A percentile compares a stretch with the other conserved stretches of the same genome.
Evolutionary conservation across 2,329 filamentous ascomycete species (phyloP).

Genomic region (Acrocalymma vagum): DNA sequence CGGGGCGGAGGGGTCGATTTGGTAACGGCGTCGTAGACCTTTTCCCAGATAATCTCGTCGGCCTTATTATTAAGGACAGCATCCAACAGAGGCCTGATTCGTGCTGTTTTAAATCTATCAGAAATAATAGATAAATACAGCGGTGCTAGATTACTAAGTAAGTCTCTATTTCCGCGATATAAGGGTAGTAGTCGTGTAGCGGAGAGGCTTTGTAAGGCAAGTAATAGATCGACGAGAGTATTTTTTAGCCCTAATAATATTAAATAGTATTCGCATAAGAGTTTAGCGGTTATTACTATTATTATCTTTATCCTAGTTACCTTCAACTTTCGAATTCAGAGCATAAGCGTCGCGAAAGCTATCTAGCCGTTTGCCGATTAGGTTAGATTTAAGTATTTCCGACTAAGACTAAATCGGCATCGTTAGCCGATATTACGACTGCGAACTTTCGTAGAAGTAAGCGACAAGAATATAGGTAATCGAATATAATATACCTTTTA

Average conservation of each 20-base stretch:
- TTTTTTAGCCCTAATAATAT: slow-evolving; percentile 8
- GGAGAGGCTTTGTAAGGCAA: slow-evolving; percentile 11
- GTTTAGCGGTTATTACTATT: slow-evolving; percentile 3
- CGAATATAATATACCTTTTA: no score
- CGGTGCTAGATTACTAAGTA: slow-evolving; percentile 24
- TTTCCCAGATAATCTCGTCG: slow-evolving; percentile 27
- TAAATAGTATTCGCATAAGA: slow-evolving; percentile 1
- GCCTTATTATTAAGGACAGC: slow-evolving; percentile 13
- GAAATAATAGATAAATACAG: slow-evolving; percentile 25
- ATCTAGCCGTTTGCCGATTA: slow-evolving; percentile 16
- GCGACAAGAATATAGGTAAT: no score
- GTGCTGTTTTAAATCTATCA: slow-evolving; percentile 18
- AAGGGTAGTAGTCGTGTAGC: slow-evolving; percentile 7
- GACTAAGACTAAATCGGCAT: slow-evolving; percentile 12
- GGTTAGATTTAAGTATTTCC: slow-evolving; percentile 14
- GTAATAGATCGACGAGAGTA: slow-evolving; percentile 12
- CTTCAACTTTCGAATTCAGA: slow-evolving; percentile 3
- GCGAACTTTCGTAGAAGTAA: no score
- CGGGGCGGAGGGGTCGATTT: slow-evolving; percentile 46
- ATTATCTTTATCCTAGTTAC: background rate
- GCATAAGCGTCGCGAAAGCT: slow-evolving; percentile 12
- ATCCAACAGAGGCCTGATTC: slow-evolving; percentile 1
- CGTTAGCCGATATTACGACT: no score
- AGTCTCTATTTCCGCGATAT: slow-evolving; percentile 6
- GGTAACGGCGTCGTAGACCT: slow-evolving; percentile 45